These are phyloP conservation scores for Piloderma croceum DNA, from an alignment of 768 basidiomycete genomes.

Conservation along the genomic window DNA sequence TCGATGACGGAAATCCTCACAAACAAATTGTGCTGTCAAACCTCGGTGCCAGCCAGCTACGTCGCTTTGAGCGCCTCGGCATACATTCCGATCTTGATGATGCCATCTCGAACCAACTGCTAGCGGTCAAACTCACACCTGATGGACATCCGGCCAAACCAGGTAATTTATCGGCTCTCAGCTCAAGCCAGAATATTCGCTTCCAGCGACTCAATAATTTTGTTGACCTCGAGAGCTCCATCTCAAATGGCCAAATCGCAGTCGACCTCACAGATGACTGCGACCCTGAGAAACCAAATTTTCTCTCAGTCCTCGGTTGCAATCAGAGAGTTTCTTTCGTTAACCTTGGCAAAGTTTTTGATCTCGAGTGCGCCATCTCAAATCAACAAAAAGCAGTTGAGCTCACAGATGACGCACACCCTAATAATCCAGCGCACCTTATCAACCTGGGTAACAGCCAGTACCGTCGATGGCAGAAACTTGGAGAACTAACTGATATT, in stretches of 20 bases:
- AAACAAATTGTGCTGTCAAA: slow-evolving; percentile 5
- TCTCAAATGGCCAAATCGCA: too few species aligned
- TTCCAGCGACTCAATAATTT: slow-evolving; percentile 19
- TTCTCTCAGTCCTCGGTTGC: too few species aligned
- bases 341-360: too few species aligned
- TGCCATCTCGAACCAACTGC: slow-evolving; percentile 11
- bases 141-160: slow-evolving; percentile 13
- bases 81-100: slow-evolving; percentile 20
- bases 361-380: too few species aligned
- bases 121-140: slow-evolving; percentile 11
- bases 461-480: slow-evolving; percentile 15
- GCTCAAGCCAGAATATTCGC: slow-evolving; percentile 12
- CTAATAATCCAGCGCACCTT: slow-evolving; percentile 10
- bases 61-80: slow-evolving; percentile 20
- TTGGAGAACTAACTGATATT: slow-evolving; percentile 20
- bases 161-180: slow-evolving; percentile 15
- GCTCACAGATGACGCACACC: too few species aligned
- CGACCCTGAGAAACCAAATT: too few species aligned
- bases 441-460: slow-evolving; percentile 17
- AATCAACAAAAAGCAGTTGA: too few species aligned
- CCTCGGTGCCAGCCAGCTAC: slow-evolving; percentile 17
- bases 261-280: too few species aligned
- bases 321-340: too few species aligned
- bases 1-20: neutral
- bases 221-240: slow-evolving; percentile 20